Evolutionary conservation across 2,329 filamentous ascomycete genomes (phyloP).

Genomic region (Didymella pinodella): DNA sequence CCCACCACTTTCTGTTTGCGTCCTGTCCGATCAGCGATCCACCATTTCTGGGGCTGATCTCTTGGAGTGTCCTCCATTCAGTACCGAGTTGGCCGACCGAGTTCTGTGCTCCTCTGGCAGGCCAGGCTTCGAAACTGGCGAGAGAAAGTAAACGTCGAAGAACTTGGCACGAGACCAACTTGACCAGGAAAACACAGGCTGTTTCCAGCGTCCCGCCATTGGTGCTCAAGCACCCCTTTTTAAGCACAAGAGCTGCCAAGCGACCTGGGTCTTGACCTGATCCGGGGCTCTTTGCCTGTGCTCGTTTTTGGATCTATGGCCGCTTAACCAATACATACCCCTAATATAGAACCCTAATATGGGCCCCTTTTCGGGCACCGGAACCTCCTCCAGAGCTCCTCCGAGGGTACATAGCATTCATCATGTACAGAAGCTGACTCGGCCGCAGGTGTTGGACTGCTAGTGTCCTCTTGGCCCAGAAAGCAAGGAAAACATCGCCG

Average conservation of each 20-base stretch:
- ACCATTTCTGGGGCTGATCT: background rate
- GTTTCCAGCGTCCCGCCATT: background rate
- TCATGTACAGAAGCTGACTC: background rate
- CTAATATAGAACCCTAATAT: no score
- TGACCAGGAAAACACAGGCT: background rate
- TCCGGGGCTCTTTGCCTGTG: background rate
- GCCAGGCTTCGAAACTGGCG: background rate
- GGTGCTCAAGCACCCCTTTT: background rate
- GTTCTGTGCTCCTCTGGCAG: background rate
- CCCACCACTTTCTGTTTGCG: background rate
- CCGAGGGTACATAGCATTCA: background rate
- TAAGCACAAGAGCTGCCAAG: background rate
- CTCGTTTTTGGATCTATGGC: background rate
- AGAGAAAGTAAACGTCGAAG: background rate
- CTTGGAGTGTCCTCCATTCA: background rate
- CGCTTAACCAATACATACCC: no score
- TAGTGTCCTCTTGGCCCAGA: background rate
- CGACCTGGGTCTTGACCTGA: background rate
- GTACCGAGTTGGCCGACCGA: background rate
- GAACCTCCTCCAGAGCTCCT: background rate
- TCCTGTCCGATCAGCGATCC: background rate
- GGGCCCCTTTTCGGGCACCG: background rate
- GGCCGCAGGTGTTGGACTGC: background rate
- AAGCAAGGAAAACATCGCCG: background rate
- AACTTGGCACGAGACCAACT: background rate